phyloP scores from a whole-genome alignment of 2,329 filamentous ascomycete genomes.

The Fusarium acutatum region DNA sequence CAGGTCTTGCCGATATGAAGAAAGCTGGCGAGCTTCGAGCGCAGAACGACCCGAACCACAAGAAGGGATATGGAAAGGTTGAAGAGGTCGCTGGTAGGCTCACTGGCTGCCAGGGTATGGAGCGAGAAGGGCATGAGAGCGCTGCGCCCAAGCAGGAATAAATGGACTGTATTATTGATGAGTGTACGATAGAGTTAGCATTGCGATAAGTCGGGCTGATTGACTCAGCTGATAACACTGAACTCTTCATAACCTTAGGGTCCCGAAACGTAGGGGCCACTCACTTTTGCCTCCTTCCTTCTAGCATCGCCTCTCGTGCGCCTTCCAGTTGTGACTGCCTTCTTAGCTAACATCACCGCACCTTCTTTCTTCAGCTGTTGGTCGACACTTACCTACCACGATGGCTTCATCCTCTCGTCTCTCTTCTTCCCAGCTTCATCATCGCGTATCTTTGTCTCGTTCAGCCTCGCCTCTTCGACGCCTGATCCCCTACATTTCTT shows the following conservation, averaged over 20 bases:
- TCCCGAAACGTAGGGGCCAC: no score
- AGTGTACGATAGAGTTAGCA: constrained; percentile 16
- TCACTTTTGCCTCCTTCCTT: background rate
- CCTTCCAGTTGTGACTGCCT: background rate
- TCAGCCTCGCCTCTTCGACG: constrained; percentile 6
- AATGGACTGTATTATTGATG: background rate
- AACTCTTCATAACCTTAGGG: background rate
- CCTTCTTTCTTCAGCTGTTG: background rate
- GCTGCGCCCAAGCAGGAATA: constrained; percentile 47
- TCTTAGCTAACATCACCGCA: background rate
- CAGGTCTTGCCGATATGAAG: constrained; percentile 70
- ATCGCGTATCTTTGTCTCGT: constrained; percentile 3
- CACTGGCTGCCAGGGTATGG: constrained; percentile 75
- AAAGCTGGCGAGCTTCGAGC: constrained; percentile 63
- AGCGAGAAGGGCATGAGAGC: constrained; percentile 66
- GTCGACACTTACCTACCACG: background rate
- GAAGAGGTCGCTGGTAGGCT: constrained; percentile 72
- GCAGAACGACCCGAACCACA: constrained; percentile 57
- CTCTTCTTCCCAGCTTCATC: constrained; percentile 8
- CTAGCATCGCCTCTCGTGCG: background rate
- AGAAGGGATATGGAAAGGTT: constrained; percentile 66
- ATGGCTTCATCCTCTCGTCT: background rate
- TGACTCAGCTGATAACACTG: background rate
- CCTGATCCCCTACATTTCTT: constrained; percentile 15
- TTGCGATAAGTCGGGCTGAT: background rate